Conservation (phyloP, 495 filamentous ascomycete genomes). For the Penicillium samsonianum region DNA sequence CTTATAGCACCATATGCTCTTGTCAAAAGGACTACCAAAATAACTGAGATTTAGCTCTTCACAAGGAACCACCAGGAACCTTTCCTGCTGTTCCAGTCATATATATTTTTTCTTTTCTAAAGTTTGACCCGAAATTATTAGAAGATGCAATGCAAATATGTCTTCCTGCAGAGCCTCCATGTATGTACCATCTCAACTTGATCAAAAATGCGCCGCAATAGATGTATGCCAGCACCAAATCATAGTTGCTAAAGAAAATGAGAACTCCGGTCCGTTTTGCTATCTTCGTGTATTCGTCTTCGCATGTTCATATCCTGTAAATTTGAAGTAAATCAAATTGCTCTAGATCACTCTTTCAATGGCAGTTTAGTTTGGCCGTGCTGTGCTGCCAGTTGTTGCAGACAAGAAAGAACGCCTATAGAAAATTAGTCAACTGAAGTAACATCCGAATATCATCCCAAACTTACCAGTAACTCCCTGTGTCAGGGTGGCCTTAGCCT, state of each 20-base stretch:
- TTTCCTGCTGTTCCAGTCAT: neutral
- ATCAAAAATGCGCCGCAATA: neutral
- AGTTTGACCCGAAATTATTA: neutral
- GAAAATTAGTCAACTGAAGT: slow-evolving; percentile 2
- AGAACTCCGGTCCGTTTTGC: slow-evolving; percentile 19
- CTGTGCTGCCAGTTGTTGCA: slow-evolving; percentile 30
- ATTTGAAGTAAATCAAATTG: neutral
- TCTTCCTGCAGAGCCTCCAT: slow-evolving; percentile 1
- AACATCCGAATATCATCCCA: neutral
- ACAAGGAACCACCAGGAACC: neutral
- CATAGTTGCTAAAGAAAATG: slow-evolving; percentile 7
- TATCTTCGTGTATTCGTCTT: slow-evolving; percentile 22
- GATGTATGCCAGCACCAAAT: slow-evolving; percentile 9
- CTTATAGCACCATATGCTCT: neutral
- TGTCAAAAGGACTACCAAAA: neutral
- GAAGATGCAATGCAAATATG: neutral
- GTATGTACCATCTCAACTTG: slow-evolving; percentile 1
- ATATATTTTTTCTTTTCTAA: neutral
- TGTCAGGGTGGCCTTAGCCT: slow-evolving; percentile 80
- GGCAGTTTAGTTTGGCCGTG: slow-evolving; percentile 2
- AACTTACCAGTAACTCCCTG: slow-evolving; percentile 78
- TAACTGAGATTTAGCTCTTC: neutral
- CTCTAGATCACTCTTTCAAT: slow-evolving; percentile 7
- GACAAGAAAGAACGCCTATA: slow-evolving; percentile 38
- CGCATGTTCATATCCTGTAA: slow-evolving; percentile 4